Evolutionary conservation across 192 early-diverging fungal species (phyloP).

Genomic region (Umbelopsis ramanniana): DNA sequence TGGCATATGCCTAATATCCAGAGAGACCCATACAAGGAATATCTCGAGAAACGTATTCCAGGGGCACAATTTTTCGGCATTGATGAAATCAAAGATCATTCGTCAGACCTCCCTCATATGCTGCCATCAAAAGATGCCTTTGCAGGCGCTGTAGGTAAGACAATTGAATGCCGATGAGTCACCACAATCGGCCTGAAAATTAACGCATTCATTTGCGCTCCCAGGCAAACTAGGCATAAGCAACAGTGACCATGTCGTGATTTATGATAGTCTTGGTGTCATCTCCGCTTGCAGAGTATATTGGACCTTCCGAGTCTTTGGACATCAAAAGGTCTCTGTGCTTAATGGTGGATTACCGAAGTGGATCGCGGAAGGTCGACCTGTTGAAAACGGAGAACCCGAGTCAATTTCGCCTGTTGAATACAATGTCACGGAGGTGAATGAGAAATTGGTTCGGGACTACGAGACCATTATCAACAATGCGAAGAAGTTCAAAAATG

Average conservation of each 20-base stretch:
- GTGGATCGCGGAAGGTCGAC: slow-evolving; percentile 67
- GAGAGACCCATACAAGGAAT: slow-evolving; percentile 74
- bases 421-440: slow-evolving; percentile 41
- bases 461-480: slow-evolving; percentile 63
- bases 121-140: slow-evolving; percentile 77
- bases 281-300: slow-evolving; percentile 86
- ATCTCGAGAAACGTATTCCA: slow-evolving; percentile 58
- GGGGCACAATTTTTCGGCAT: slow-evolving; percentile 91
- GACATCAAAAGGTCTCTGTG: slow-evolving; percentile 85
- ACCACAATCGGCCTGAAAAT: background rate
- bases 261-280: slow-evolving; percentile 86
- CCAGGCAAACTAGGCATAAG: slow-evolving; percentile 75
- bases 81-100: slow-evolving; percentile 79
- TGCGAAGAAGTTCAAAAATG: slow-evolving; percentile 44
- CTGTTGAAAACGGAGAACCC: slow-evolving; percentile 49
- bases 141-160: slow-evolving; percentile 68
- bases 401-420: slow-evolving; percentile 35
- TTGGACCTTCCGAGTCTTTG: slow-evolving; percentile 96
- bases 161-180: background rate
- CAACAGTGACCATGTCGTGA: slow-evolving; percentile 82
- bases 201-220: background rate
- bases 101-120: slow-evolving; percentile 86
- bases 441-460: slow-evolving; percentile 52
- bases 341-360: slow-evolving; percentile 87
- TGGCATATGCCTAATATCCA: slow-evolving; percentile 87